A percentile compares a stretch with the other conserved stretches of the same genome.
These are phyloP conservation scores for Triglochin maritima DNA, from an alignment of 106 monocot genomes.

Conservation along the genomic window DNA sequence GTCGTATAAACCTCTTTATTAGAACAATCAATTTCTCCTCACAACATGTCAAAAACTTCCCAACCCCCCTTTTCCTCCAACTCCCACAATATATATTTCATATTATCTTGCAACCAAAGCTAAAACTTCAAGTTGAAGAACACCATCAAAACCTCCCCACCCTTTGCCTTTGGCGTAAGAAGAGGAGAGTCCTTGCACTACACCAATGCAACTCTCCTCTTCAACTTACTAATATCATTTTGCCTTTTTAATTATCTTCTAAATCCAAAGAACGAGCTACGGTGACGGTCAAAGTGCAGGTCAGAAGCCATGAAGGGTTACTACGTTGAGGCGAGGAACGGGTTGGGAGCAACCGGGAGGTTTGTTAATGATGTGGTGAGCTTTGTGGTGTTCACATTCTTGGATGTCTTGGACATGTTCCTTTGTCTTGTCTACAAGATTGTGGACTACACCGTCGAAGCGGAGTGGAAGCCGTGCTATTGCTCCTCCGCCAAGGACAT, in stretches of 20 bases:
- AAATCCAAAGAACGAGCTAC: too few species aligned
- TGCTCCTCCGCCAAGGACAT: conserved; percentile 50
- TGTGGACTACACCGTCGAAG: conserved; percentile 52
- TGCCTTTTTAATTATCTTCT: too few species aligned
- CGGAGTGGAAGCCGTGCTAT: conserved; percentile 81
- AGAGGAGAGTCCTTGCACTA: neutral
- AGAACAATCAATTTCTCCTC: conserved; percentile 39
- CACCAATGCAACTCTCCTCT: too few species aligned
- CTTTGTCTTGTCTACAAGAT: conserved; percentile 77
- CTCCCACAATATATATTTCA: neutral
- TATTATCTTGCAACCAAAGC: neutral
- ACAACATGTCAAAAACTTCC: neutral
- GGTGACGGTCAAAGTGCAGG: neutral
- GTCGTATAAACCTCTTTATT: conserved; percentile 49
- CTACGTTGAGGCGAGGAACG: conserved; percentile 1
- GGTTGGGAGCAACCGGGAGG: conserved; percentile 17
- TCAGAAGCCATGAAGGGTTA: neutral
- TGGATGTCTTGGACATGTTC: conserved; percentile 69
- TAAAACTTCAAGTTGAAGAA: neutral
- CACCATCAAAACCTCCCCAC: neutral
- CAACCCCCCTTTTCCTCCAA: neutral
- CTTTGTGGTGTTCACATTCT: conserved; percentile 54
- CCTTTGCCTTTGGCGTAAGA: neutral
- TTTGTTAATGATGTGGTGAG: conserved; percentile 53
- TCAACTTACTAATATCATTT: too few species aligned